phyloP scores from a whole-genome alignment of 192 early-diverging fungal genomes.

The Gaertneriomyces semiglobifer region DNA sequence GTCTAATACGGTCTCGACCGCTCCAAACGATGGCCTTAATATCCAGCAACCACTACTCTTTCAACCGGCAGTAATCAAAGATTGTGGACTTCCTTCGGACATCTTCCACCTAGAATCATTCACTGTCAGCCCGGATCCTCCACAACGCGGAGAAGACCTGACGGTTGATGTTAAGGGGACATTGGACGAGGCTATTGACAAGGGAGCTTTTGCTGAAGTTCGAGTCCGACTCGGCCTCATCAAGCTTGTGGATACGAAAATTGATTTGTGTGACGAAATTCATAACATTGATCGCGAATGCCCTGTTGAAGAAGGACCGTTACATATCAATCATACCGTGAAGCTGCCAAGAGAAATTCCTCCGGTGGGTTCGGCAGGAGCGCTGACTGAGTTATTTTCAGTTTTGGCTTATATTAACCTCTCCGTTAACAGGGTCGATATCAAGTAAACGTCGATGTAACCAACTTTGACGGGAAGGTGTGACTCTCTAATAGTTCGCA shows the following conservation, averaged over 20 bases:
- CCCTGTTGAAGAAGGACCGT: conserved; percentile 47
- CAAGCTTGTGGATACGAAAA: conserved; percentile 40
- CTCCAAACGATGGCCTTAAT: background rate
- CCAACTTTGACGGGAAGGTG: conserved; percentile 21
- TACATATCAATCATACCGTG: conserved; percentile 38
- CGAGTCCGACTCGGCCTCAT: conserved; percentile 48
- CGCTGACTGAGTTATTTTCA: conserved; percentile 6
- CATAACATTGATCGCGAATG: conserved; percentile 40
- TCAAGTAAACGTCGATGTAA: conserved; percentile 35
- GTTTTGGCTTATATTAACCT: background rate
- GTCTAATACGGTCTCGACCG: background rate
- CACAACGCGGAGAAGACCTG: conserved; percentile 37
- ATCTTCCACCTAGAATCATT: conserved; percentile 36
- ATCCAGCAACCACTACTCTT: conserved; percentile 6
- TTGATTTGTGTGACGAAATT: conserved; percentile 45
- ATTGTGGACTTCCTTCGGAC: conserved; percentile 32
- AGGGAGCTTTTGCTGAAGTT: conserved; percentile 42
- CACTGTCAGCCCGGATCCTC: conserved; percentile 43
- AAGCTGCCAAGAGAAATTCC: conserved; percentile 48
- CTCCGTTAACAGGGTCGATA: conserved; percentile 33
- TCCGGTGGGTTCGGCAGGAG: conserved; percentile 31
- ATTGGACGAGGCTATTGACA: conserved; percentile 36
- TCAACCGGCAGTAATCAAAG: conserved; percentile 15
- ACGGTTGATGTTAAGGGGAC: conserved; percentile 37
- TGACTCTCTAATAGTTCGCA: no score